Base-by-base conservation (phyloP, 1,284 basidiomycete species). In the Ceratobasidium papillatum region DNA sequence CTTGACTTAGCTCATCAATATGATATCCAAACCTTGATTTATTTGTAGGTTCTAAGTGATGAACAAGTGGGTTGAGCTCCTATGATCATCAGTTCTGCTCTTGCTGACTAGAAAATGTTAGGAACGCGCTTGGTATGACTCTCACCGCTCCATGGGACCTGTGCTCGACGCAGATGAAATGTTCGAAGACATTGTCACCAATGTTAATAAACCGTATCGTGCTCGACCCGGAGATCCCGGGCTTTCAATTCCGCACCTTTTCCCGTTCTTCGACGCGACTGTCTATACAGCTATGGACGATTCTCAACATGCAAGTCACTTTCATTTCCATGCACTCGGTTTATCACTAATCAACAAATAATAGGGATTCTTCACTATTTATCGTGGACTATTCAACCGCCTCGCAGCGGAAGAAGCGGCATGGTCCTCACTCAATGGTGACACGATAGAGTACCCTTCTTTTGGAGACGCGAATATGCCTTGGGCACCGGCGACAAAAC, bases 51-150 rank as follows among this genome's bases (percentile, higher is more conserved):
- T 72, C 86, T 96, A 47, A 94, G 93, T 78, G 96, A 98, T 81
- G 94, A 96, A 73, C 94, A 97, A 86, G 95, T 94, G 83, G 83
- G 88, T 76, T 36, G 51, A 34, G 66, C 54, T 36, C 22, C 38
- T 49, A 61, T 52, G n/a, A n/a, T n/a, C 25, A 3, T n/a, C 19
- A 17, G 25, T 47, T 12, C 47, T 78, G 2, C 65, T 9, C 3
- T 22, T n/a, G 61, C 22, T 47, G 8, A 58, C 9, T 3, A 5
- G 25, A 79, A 80, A 84, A 86, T 84, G 3, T 4, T 38, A 96
- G 94, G 96, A 99, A 86, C 87, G 97, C 77, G 96, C 97, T 52
- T 99, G 96, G 94, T 99, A 99, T 82, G 97, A 99, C 82, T 91
- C 91, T n/a, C 96, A 99, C 81, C 89, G 94, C 58, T 92, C 93